Conservation (phyloP, 768 basidiomycete species). For the Tricholoma furcatifolium region DNA sequence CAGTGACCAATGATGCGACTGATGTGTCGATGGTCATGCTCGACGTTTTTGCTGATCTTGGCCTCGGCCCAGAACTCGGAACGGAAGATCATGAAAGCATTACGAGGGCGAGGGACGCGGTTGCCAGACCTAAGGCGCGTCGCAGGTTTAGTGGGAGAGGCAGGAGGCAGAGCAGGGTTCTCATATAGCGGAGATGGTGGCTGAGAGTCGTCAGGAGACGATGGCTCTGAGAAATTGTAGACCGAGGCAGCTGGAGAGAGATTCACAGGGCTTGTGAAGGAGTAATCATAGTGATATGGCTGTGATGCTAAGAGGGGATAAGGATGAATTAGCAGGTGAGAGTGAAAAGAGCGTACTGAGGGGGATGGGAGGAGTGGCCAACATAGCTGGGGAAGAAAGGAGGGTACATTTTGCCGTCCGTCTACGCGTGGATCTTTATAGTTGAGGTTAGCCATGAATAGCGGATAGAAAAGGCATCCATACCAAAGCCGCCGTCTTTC, state of each 20-base stretch:
- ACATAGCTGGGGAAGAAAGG: constrained; percentile 3
- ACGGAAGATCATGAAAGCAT: constrained; percentile 79
- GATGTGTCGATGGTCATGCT: constrained; percentile 58
- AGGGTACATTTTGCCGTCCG: background rate
- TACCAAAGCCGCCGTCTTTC: constrained; percentile 17
- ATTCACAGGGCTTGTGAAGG: background rate
- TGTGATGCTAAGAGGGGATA: constrained; percentile 9
- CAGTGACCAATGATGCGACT: constrained; percentile 53
- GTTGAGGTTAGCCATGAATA: constrained; percentile 19
- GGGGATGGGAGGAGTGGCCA: constrained; percentile 11
- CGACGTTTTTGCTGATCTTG: constrained; percentile 45
- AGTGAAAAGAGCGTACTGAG: constrained; percentile 5
- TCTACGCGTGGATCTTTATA: constrained; percentile 17
- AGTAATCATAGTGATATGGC: constrained; percentile 5
- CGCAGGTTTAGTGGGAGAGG: constrained; percentile 17
- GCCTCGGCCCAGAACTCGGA: constrained; percentile 57
- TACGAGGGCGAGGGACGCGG: constrained; percentile 76
- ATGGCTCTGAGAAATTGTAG: constrained; percentile 11
- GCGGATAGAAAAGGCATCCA: constrained; percentile 15
- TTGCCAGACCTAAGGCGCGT: constrained; percentile 32
- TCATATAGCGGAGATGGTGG: constrained; percentile 10
- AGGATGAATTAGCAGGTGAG: constrained; percentile 8
- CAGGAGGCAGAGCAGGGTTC: background rate
- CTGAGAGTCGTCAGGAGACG: constrained; percentile 12
- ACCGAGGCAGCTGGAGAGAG: constrained; percentile 7